phyloP scores from a whole-genome alignment of 495 filamentous ascomycete species.

The Daldinia decipiens region DNA sequence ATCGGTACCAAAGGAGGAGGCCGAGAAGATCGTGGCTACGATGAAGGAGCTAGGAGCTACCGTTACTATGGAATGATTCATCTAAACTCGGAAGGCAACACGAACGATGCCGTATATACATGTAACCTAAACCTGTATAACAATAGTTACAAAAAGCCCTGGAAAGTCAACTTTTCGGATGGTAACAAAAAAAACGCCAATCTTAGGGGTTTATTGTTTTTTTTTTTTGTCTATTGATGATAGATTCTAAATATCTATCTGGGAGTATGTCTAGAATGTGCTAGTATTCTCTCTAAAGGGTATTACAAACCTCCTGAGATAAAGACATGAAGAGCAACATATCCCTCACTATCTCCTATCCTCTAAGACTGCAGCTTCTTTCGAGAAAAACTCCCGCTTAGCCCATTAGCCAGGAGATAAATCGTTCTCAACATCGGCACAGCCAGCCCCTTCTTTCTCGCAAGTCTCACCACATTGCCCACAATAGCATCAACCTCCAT shows the following conservation, averaged over 20 bases:
- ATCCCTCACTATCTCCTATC: not conserved
- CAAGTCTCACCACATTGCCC: slow-evolving; percentile 61
- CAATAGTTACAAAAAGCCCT: slow-evolving; percentile 33
- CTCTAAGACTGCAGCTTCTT: slow-evolving; percentile 12
- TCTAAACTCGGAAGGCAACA: slow-evolving; percentile 13
- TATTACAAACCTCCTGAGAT: too few relatives aligned
- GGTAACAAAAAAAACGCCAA: slow-evolving; percentile 1
- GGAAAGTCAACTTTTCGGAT: slow-evolving; percentile 9
- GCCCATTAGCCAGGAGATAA: slow-evolving; percentile 51
- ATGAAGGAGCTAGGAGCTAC: slow-evolving; percentile 92
- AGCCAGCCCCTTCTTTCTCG: slow-evolving; percentile 51
- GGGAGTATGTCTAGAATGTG: not conserved
- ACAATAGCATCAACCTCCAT: slow-evolving; percentile 66
- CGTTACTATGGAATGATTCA: slow-evolving; percentile 83
- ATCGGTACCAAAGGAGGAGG: slow-evolving; percentile 96
- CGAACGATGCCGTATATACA: slow-evolving; percentile 45
- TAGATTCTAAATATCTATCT: not conserved
- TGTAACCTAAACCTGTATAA: slow-evolving; percentile 50
- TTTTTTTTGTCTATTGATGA: not conserved
- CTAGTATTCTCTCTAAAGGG: too few relatives aligned
- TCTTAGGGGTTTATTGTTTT: not conserved
- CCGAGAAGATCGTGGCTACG: slow-evolving; percentile 95
- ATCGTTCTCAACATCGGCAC: slow-evolving; percentile 58
- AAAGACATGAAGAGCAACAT: too few relatives aligned
- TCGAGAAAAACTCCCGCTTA: slow-evolving; percentile 42